Evolutionary conservation across 2,329 filamentous ascomycete genomes (phyloP).

Genomic region (Pseudohalonectria lignicola): DNA sequence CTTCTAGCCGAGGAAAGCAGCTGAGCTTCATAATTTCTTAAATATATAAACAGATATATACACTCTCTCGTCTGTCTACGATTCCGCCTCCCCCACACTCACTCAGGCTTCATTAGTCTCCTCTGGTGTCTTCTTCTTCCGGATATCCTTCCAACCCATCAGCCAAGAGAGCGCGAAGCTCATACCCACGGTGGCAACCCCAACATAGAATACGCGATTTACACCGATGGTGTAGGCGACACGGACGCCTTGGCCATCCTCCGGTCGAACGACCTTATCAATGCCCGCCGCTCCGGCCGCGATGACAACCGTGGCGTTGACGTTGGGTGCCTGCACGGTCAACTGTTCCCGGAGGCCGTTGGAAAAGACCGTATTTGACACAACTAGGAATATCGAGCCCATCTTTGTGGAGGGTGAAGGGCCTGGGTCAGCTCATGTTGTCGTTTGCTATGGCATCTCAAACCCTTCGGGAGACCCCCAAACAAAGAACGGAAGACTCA

Average conservation of each 20-base stretch:
- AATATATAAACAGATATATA: too few species aligned
- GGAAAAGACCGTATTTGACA: conserved; percentile 41
- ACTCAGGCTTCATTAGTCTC: too few species aligned
- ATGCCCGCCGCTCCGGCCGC: conserved; percentile 14
- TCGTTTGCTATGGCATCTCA: too few species aligned
- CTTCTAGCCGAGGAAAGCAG: too few species aligned
- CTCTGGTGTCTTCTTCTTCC: conserved; percentile 23
- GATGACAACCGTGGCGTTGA: conserved; percentile 4
- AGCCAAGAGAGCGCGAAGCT: conserved; percentile 26
- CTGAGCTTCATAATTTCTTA: too few species aligned
- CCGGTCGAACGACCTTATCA: conserved; percentile 16
- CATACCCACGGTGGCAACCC: conserved; percentile 20
- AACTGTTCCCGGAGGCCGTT: conserved; percentile 19
- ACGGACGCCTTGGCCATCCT: conserved; percentile 21
- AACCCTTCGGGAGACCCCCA: too few species aligned
- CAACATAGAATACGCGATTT: conserved; percentile 26
- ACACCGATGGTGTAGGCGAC: conserved; percentile 24
- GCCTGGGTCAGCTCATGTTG: too few species aligned
- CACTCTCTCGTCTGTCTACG: too few species aligned
- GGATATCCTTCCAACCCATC: conserved; percentile 33
- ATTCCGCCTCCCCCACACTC: too few species aligned
- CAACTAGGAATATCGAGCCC: conserved; percentile 34
- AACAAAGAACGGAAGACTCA: too few species aligned
- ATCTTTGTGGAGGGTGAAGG: too few species aligned
- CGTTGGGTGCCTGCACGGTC: conserved; percentile 1